phyloP scores from a whole-genome alignment of 2,329 filamentous ascomycete genomes.

The Pezizomycotina sp. region DNA sequence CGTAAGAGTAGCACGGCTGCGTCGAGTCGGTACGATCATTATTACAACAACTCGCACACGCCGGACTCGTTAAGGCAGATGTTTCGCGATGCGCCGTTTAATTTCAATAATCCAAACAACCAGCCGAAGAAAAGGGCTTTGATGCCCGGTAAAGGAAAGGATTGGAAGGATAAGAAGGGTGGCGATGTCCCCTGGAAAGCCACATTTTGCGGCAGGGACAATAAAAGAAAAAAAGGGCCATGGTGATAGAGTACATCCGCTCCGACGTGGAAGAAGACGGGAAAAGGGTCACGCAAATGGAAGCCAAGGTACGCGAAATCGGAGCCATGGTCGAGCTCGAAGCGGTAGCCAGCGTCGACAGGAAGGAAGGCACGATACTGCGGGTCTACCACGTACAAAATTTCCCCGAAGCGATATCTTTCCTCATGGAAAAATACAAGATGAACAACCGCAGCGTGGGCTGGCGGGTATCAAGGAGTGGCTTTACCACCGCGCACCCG shows the following conservation, averaged over 20 bases:
- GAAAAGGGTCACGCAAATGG: constrained; percentile 19
- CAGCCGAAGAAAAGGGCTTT: no score
- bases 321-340: constrained; percentile 10
- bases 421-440: constrained; percentile 37
- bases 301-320: constrained; percentile 12
- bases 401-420: constrained; percentile 36
- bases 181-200: no score
- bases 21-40: no score
- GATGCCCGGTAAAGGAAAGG: constrained; percentile 18
- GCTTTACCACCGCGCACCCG: constrained; percentile 34
- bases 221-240: constrained; percentile 29
- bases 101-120: no score
- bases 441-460: constrained; percentile 34
- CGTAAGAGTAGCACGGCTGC: no score
- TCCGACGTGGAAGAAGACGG: constrained; percentile 12
- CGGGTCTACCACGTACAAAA: constrained; percentile 37
- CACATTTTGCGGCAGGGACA: constrained; percentile 12
- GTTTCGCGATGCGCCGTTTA: no score
- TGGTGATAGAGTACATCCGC: constrained; percentile 34
- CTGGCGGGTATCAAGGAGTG: constrained; percentile 35
- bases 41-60: no score
- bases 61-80: no score
- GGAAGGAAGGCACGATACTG: constrained; percentile 24
- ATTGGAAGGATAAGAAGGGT: constrained; percentile 20
- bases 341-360: constrained; percentile 20